Conservation (phyloP, 2,329 filamentous ascomycete genomes). For the Lasiodiplodia citricola region DNA sequence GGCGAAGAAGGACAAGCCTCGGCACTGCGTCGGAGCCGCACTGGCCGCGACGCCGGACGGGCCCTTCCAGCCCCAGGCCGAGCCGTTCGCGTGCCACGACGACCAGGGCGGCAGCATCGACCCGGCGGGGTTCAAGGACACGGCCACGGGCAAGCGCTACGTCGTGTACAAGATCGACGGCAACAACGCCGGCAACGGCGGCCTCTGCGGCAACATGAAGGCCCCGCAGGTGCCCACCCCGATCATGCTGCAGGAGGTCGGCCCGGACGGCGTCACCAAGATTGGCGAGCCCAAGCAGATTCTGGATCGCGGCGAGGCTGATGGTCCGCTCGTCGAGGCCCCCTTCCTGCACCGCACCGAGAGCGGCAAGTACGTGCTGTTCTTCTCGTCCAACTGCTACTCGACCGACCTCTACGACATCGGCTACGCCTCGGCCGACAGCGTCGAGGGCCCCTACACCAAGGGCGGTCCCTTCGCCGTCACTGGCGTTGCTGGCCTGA, state of each 20-base stretch:
- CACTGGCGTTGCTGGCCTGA: constrained; percentile 27
- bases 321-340: constrained; percentile 66
- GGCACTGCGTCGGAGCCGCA: constrained; percentile 66
- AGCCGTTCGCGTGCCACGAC: constrained; percentile 58
- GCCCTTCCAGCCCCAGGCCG: constrained; percentile 57
- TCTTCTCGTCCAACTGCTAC: constrained; percentile 68
- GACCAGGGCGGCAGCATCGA: constrained; percentile 66
- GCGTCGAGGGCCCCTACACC: constrained; percentile 32
- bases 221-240: constrained; percentile 54
- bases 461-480: constrained; percentile 26
- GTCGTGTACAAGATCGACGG: constrained; percentile 71
- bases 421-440: constrained; percentile 60
- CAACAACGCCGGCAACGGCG: constrained; percentile 57
- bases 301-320: constrained; percentile 51
- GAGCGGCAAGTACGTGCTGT: constrained; percentile 62
- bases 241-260: constrained; percentile 62
- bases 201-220: constrained; percentile 54
- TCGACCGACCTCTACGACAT: constrained; percentile 61
- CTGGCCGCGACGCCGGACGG: constrained; percentile 55
- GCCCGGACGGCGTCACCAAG: constrained; percentile 57
- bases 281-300: constrained; percentile 58
- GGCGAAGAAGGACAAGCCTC: constrained; percentile 45
- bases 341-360: constrained; percentile 57
- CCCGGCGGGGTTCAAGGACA: constrained; percentile 63
- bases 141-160: constrained; percentile 58